These are phyloP conservation scores for Fusarium pseudograminearum DNA, from an alignment of 2,329 filamentous ascomycete genomes.

Conservation along the genomic window DNA sequence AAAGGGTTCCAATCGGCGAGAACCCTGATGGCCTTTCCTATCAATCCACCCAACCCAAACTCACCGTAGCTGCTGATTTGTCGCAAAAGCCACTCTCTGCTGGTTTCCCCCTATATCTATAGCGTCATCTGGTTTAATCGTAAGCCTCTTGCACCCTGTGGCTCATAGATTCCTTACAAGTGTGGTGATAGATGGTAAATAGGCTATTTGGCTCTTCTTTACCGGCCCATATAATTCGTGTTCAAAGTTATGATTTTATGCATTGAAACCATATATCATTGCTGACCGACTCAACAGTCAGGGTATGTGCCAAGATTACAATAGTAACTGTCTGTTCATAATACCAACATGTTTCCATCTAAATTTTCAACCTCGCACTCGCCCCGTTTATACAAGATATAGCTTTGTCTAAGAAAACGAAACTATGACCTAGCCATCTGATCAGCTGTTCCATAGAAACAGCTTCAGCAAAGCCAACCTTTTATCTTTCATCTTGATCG, in stretches of 20 bases:
- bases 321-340: too few species aligned
- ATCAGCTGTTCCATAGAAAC: too few species aligned
- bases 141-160: not conserved
- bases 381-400: too few species aligned
- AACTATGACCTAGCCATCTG: too few species aligned
- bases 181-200: not conserved
- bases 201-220: not conserved
- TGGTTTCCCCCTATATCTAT: not conserved
- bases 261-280: not conserved
- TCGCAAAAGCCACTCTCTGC: not conserved
- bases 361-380: too few species aligned
- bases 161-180: not conserved
- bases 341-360: too few species aligned
- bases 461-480: too few species aligned
- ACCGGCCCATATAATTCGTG: not conserved
- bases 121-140: not conserved
- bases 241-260: too few species aligned
- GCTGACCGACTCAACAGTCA: too few species aligned
- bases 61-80: not conserved
- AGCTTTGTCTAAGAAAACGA: too few species aligned
- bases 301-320: too few species aligned
- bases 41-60: not conserved
- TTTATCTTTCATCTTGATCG: too few species aligned
- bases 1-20: slow-evolving; percentile 14
- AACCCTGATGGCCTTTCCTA: slow-evolving; percentile 8